A percentile compares a stretch with the other conserved stretches of the same genome.
These are phyloP conservation scores for Rhizopus stolonifer DNA, from an alignment of 371 early-diverging fungal genomes.

Conservation along the genomic window DNA sequence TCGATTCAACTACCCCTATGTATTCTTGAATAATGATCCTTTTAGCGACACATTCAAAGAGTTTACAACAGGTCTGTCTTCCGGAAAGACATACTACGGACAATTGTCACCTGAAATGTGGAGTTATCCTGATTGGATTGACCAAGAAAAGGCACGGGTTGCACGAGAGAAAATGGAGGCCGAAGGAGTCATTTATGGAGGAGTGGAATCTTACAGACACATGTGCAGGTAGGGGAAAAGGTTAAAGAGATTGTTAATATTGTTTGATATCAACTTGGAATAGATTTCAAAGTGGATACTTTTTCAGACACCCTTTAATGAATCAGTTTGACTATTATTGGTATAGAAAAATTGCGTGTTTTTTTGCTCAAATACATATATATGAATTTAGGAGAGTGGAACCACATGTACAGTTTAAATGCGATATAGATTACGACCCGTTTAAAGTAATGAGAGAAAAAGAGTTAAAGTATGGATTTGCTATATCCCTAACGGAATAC, in stretches of 20 bases:
- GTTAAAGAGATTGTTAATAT: not conserved
- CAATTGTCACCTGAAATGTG: constrained; percentile 65
- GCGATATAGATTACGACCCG: constrained; percentile 91
- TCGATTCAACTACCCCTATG: constrained; percentile 76
- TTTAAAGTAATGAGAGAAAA: constrained; percentile 81
- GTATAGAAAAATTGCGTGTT: constrained; percentile 65
- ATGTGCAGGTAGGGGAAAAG: constrained; percentile 77
- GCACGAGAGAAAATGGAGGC: constrained; percentile 56
- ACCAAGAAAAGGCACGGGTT: constrained; percentile 56
- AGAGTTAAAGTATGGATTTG: constrained; percentile 81
- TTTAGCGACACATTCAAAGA: constrained; percentile 58
- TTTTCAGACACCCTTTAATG: constrained; percentile 72
- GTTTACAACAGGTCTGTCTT: constrained; percentile 51
- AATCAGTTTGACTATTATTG: constrained; percentile 87
- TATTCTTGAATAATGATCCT: constrained; percentile 67
- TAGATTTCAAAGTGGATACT: constrained; percentile 66
- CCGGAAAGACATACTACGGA: constrained; percentile 55
- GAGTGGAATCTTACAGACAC: constrained; percentile 84
- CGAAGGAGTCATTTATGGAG: constrained; percentile 79
- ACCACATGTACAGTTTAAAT: constrained; percentile 88
- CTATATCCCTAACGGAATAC: constrained; percentile 77
- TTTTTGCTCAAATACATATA: constrained; percentile 70
- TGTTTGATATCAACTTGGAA: not conserved
- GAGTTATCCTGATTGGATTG: constrained; percentile 66
- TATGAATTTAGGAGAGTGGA: constrained; percentile 88